Base-by-base conservation (phyloP, 1,284 basidiomycete genomes). In the Athelia sp. region DNA sequence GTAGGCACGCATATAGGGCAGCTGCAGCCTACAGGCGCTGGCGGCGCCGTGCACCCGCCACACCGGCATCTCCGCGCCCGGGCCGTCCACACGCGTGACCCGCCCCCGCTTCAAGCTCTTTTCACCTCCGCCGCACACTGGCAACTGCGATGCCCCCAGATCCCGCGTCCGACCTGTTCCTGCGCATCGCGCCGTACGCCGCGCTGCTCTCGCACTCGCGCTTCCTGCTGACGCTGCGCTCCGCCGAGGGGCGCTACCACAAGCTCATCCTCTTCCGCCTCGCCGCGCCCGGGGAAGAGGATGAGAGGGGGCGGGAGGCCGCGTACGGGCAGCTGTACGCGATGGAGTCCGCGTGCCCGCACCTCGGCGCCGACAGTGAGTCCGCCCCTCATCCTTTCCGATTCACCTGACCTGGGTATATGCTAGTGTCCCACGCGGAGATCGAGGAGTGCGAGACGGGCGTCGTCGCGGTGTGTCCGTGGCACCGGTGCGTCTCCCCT, bases 311-410 rank as follows among this genome's bases (percentile, higher is more conserved):
- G 58, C 26, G 49, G 23, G 23, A 55, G 54, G 42, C 31, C 52
- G 6, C 53, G 42, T 58, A 69, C 44, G 69, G 70, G 6, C 84
- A 89, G 59, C 71, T 90, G 9, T 93, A 91, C 62, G 85, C 82
- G 42, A 93, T 94, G 90, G 90, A 93, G 64, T 82, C 88, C 8
- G 79, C 78, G 10, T 93, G 91, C 61, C 90, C 90, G 0, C 91
- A 93, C 68, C 75, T 92, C 2, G 90, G 89, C 2, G 90, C 89
- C 4, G 89, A 92, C 46, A 75, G 36, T 40, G n/a, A 40, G 36
- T 21, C 36, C 6, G 36, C n/a, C 15, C 4, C 26, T 29, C 13
- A 29, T 4, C 13, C 26, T 29, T 29, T 13, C 26, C 4, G 26
- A 29, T 29, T 29, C 13, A 6, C 13, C 26, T 29, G 26, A 29